Evolutionary conservation across 1,284 basidiomycete genomes (phyloP), one percentile per base, ranked within the genome.

Genomic region (Agaricales sp.): DNA sequence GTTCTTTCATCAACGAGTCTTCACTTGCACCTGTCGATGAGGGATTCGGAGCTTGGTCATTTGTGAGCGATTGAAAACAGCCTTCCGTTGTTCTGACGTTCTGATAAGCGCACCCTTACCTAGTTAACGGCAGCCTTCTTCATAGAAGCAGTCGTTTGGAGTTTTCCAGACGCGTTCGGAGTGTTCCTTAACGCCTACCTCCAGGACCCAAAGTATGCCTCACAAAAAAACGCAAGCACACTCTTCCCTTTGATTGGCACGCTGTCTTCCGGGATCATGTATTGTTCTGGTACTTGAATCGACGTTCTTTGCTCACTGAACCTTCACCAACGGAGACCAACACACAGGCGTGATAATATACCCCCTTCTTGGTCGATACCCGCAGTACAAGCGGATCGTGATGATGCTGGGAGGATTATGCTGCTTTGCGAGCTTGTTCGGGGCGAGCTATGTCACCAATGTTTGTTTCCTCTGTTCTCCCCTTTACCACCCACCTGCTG

Each of bases 71-170:
- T n/a, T n/a, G n/a, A n/a, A n/a, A n/a, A n/a, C n/a, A n/a, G n/a
- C n/a, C n/a, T n/a, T n/a, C n/a, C n/a, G n/a, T 14, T 14, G 26
- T 30, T 30, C 6, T 30, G 6, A 14, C 14, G 6, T 14, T 6
- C 14, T 30, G 26, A 14, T 30, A 6, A 6, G 14, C 14, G 14
- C 26, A n/a, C n/a, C 26, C 14, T 30, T 14, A 6, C 6, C 14
- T 14, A 30, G 26, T 14, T 30, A 6, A 14, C 26, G 14, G 60
- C 56, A 14, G 61, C 63, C 1, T 63, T 62, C 47, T 21, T 59
- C 13, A 56, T 64, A 12, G 60, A 62, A 43, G 59, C 57, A 1
- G 53, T 64, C 21, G 53, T 63, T 3, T 64, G 62, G 63, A 61
- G 61, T 1, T 52, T 63, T 22, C 62, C 62, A 0, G 53, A 54